These are phyloP conservation scores for Hypoxylon subgilvum DNA, from an alignment of 495 filamentous ascomycete species.

Conservation along the genomic window DNA sequence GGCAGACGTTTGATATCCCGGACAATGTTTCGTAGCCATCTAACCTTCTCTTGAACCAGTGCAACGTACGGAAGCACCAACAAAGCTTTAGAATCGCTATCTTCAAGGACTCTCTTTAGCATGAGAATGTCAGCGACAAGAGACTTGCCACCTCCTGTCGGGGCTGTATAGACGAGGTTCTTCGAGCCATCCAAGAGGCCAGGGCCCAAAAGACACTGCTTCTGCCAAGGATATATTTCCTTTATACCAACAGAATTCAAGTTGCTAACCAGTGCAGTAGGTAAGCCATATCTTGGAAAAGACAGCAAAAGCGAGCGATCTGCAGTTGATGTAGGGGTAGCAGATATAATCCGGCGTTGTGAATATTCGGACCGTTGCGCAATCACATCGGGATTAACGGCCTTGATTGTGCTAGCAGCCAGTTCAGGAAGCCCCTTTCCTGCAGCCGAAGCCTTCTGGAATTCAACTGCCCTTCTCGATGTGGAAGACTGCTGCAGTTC, in stretches of 20 bases:
- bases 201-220: conserved; percentile 72
- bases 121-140: conserved; percentile 78
- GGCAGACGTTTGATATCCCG: conserved; percentile 61
- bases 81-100: conserved; percentile 71
- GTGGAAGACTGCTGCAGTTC: conserved; percentile 12
- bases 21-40: conserved; percentile 74
- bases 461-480: conserved; percentile 29
- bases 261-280: conserved; percentile 65
- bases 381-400: conserved; percentile 8
- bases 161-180: conserved; percentile 83
- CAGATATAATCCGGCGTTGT: conserved; percentile 48
- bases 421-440: conserved; percentile 36
- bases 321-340: conserved; percentile 57
- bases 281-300: conserved; percentile 70
- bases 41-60: conserved; percentile 81
- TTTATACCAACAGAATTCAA: conserved; percentile 68
- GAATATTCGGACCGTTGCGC: conserved; percentile 51
- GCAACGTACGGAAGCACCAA: conserved; percentile 83
- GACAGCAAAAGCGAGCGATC: conserved; percentile 68
- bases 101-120: conserved; percentile 72
- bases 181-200: conserved; percentile 69
- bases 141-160: conserved; percentile 82
- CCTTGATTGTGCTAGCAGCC: conserved; percentile 45
- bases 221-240: conserved; percentile 82
- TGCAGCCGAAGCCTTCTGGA: conserved; percentile 30